Evolutionary conservation across 2,329 filamentous ascomycete genomes (phyloP).

Genomic region (Fusarium temperatum): DNA sequence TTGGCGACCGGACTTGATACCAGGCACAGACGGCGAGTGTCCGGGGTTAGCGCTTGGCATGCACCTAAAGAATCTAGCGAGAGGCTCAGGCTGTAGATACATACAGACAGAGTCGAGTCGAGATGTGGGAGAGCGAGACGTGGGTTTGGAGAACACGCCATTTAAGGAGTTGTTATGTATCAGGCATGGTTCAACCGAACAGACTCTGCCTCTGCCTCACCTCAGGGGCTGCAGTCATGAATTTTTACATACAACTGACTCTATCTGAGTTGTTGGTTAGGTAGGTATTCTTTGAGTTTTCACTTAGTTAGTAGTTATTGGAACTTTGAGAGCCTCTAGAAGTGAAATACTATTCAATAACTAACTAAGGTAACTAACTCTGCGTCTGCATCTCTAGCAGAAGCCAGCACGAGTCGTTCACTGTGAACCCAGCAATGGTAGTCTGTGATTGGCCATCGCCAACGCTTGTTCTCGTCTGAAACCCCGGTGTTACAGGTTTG

Average conservation of each 20-base stretch:
- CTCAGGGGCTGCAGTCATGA: background rate
- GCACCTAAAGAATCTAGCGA: constrained; percentile 22
- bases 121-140: constrained; percentile 1
- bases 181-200: constrained; percentile 15
- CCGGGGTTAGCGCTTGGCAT: constrained; percentile 39
- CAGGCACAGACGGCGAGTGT: constrained; percentile 34
- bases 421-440: background rate
- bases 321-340: background rate
- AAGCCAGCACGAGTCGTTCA: constrained; percentile 9
- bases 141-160: constrained; percentile 31
- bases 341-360: background rate
- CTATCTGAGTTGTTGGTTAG: background rate
- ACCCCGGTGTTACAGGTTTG: constrained; percentile 42
- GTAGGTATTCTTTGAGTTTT: background rate
- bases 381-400: background rate
- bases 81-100: background rate
- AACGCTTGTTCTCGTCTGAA: constrained; percentile 26
- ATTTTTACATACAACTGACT: background rate
- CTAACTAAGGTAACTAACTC: background rate
- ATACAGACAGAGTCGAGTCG: constrained; percentile 1
- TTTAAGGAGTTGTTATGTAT: constrained; percentile 30
- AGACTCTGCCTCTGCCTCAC: background rate
- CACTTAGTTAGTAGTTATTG: background rate
- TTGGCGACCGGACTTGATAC: constrained; percentile 33
- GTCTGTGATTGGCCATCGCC: constrained; percentile 17